Percentiles rank a stretch among this genome's conserved stretches.
These are phyloP conservation scores for Astrephomene gubernaculifera DNA, from an alignment of 139 green algal genomes.

Conservation along the genomic window DNA sequence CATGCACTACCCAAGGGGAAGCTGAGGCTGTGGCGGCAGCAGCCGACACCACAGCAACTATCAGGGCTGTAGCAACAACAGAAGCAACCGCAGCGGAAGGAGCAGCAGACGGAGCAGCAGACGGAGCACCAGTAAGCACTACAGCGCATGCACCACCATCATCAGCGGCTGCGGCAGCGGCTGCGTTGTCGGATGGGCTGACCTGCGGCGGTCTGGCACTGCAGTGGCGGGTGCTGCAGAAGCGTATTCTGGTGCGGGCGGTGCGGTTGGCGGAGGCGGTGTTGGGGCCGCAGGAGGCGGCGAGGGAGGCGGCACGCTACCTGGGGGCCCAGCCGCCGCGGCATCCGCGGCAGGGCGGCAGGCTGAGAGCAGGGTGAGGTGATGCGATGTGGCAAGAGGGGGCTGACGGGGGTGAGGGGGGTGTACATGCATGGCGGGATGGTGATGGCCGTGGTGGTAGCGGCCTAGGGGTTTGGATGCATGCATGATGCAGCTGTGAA, in stretches of 20 bases:
- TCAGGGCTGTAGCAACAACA: background rate
- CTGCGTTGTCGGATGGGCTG: background rate
- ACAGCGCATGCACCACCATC: background rate
- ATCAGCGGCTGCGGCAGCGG: background rate
- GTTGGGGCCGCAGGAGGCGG: background rate
- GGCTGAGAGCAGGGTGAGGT: no score
- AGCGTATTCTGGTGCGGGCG: background rate
- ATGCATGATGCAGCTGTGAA: no score
- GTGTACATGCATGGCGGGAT: no score
- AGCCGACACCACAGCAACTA: background rate
- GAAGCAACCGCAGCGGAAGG: background rate
- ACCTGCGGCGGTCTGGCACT: constrained; percentile 18
- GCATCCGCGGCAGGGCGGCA: constrained; percentile 3
- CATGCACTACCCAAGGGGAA: no score
- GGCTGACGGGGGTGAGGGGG: no score
- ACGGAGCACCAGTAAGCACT: background rate
- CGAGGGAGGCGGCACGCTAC: background rate
- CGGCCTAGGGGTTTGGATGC: no score
- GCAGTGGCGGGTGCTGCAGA: constrained; percentile 26
- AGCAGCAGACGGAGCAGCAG: no score
- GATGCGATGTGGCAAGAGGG: no score
- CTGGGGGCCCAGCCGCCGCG: background rate
- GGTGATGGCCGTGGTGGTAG: no score
- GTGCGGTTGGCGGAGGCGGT: background rate
- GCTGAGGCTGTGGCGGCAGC: background rate